Evolutionary conservation across 140 eudicot species (phyloP), one percentile per base, ranked within the genome.

Genomic region (Stevia rebaudiana): DNA sequence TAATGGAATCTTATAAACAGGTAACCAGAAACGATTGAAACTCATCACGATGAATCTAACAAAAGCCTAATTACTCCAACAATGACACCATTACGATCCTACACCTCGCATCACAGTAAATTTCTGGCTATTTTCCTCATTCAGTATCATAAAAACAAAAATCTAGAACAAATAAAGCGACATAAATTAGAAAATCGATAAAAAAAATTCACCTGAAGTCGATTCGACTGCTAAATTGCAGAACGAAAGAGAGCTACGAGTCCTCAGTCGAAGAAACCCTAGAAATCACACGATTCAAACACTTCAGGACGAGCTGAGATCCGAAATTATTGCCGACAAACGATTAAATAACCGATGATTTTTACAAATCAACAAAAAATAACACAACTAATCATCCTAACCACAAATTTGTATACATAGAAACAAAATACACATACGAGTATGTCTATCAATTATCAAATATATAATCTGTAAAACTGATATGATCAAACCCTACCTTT

Each of bases 241-340:
- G 79, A 80, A 65, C 47, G 69, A 55, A 58, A 43, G 50, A 57
- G 50, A 63, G 43, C 65, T 39, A 57, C 56, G 77, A 67, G 71
- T 55, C 61, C 52, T 51, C 48, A 74, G 48, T 50, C 49, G 79
- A 74, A 65, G 50, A 79, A 82, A 56, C 76, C 79, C 86, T 83
- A 80, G 31, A 73, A 78, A 57, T 33, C 54, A 66, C 59, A 66
- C 30, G 60, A 77, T 50, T 51, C 72, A n/a, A 59, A 25, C 78
- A 57, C 77, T 65, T 22, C 55, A 71, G 52, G 67, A 55, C 70
- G 43, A 76, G 71, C 53, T 68, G 64, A 80, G 89, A 86, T 86
- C 95, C 90, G 80, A 63, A 75, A 78, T 79, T 50, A 71, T 28
- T 52, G 82, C 73, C 55, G 28, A 68, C 54, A 70, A 77, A 62